Percentiles rank a stretch among this genome's conserved stretches.
Conservation (phyloP, 371 early-diverging fungal species). For the Catenaria anguillulae region DNA sequence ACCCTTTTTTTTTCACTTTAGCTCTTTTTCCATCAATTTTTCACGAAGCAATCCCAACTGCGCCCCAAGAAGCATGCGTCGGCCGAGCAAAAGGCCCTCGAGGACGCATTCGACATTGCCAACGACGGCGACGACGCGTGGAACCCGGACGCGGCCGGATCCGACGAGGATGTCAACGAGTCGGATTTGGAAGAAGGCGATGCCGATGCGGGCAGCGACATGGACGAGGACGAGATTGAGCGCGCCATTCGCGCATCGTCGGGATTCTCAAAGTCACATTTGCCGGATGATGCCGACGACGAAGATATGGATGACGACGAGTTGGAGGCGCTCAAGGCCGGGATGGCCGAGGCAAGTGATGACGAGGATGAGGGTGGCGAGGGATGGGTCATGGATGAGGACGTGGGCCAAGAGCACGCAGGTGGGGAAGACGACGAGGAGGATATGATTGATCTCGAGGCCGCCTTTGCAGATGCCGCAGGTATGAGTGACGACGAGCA, state of each 20-base stretch:
- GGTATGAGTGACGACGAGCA: constrained; percentile 22
- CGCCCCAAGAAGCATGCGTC: constrained; percentile 28
- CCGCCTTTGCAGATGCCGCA: constrained; percentile 21
- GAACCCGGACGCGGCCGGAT: background rate
- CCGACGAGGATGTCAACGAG: constrained; percentile 11
- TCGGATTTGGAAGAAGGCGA: constrained; percentile 6
- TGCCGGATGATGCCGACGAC: constrained; percentile 49
- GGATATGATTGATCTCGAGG: constrained; percentile 22
- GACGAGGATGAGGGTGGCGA: constrained; percentile 14
- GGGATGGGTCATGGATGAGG: constrained; percentile 19
- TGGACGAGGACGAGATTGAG: constrained; percentile 40
- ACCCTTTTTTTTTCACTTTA: background rate
- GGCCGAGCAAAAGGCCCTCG: constrained; percentile 1
- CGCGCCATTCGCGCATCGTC: constrained; percentile 29
- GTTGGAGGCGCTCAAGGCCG: constrained; percentile 25
- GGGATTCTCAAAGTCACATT: constrained; percentile 26
- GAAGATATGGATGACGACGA: constrained; percentile 35
- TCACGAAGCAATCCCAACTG: constrained; percentile 21
- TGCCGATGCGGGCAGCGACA: constrained; percentile 20
- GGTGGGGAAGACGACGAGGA: too few species aligned
- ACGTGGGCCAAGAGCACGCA: constrained; percentile 32
- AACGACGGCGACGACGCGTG: constrained; percentile 1
- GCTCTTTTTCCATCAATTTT: constrained; percentile 72
- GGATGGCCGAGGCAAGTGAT: constrained; percentile 12
- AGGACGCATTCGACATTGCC: constrained; percentile 13